Base-by-base conservation (phyloP, 345 rosid genomes). In the Geranium brycei region DNA sequence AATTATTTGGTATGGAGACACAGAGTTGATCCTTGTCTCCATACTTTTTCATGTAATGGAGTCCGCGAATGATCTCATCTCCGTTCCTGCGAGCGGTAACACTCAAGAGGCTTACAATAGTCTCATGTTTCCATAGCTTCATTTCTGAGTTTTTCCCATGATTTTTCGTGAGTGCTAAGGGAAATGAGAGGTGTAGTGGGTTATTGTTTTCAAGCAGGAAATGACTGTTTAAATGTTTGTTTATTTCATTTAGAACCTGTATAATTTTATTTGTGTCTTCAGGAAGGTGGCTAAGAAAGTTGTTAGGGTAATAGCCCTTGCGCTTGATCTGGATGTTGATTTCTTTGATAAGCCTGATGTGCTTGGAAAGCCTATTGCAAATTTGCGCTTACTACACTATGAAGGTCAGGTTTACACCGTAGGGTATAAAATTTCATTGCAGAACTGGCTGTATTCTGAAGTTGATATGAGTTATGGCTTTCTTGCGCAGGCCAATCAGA, bases 301-400 rank as follows among this genome's bases (percentile, higher is more conserved):
- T 66, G 87, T 86, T 0, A 82, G 87, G 78, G 58, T 86, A 66
- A 78, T 91, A 62, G 96, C 96, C 0, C 85, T 88, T 71, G 88
- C 91, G 1, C 91, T 91, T 57, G 77, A 82, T 68, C 81, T 91
- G 71, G 78, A 88, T 28, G 76, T 17, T 28, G 82, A 82, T 76
- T 91, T 83, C 75, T 88, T 88, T 72, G 89, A 91, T 67, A 82
- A 51, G 58, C 95, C 88, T 0, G 87, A 79, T 73, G 85, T 87
- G 80, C 90, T 88, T 41, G 96, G 84, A 51, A 76, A 81, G 51
- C 96, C 96, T 47, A 87, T 83, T 72, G 86, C 89, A 64, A 35
- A 70, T 62, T 58, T 91, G 84, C 82, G 85, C 10, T 79, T 91
- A 69, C 81, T 88, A 62, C 91, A 75, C 72, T 91, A 91, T 66